Conservation (phyloP, 352 stramenopile genomes). For the Pythium coloratum region DNA sequence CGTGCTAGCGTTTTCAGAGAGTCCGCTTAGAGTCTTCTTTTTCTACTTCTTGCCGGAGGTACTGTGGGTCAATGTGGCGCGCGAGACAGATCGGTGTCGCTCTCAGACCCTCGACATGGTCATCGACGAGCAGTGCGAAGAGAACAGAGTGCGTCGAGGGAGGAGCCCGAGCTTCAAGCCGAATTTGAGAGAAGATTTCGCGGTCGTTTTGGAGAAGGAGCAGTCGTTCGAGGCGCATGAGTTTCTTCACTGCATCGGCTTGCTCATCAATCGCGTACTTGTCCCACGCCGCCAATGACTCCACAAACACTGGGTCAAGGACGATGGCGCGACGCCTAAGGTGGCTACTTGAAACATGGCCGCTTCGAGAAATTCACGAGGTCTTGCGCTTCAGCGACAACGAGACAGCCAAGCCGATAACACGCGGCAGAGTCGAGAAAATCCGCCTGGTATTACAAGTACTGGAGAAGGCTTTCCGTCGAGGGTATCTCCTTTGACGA, state of each 20-base stretch:
- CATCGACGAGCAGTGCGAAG: not conserved
- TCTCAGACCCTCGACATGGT: not conserved
- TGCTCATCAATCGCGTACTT: not conserved
- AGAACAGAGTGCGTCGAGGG: too few relatives aligned
- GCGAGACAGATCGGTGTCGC: constrained; percentile 13
- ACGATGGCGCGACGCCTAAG: too few relatives aligned
- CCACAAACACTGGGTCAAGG: not conserved
- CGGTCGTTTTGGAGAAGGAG: not conserved
- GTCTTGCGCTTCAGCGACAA: not conserved
- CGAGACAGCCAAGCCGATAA: not conserved
- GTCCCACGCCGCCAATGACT: not conserved
- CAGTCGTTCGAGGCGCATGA: not conserved
- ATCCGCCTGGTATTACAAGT: not conserved
- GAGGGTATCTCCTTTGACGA: not conserved
- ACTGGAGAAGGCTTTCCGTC: constrained; percentile 6
- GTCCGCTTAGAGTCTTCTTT: constrained; percentile 12
- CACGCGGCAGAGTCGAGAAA: not conserved
- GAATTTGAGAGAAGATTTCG: too few relatives aligned
- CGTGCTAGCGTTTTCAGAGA: constrained; percentile 17
- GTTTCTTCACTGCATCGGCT: not conserved
- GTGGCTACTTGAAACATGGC: too few relatives aligned
- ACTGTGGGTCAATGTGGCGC: constrained; percentile 20
- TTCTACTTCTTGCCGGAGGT: constrained; percentile 26
- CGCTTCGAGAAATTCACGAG: not conserved
- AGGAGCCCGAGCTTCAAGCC: too few relatives aligned